Percentiles rank a stretch among this genome's conserved stretches.
Conservation (phyloP, 352 stramenopile species). For the Globisporangium paroecandrum region DNA sequence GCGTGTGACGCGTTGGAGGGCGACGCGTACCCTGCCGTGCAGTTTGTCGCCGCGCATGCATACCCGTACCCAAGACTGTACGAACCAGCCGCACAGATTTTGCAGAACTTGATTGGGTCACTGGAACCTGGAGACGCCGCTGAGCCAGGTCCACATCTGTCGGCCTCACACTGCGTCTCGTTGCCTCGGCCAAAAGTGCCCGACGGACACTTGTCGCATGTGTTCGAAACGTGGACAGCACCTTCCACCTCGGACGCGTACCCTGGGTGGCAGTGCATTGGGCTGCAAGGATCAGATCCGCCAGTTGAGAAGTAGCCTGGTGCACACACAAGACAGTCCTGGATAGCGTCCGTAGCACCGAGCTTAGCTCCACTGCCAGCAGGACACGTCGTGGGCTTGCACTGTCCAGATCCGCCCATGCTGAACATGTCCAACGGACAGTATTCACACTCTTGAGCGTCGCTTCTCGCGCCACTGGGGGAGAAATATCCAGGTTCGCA, state of each 20-base stretch:
- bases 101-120: slow-evolving; percentile 29
- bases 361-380: slow-evolving; percentile 29
- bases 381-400: slow-evolving; percentile 33
- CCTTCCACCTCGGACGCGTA: slow-evolving; percentile 23
- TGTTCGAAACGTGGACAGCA: slow-evolving; percentile 20
- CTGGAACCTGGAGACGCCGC: slow-evolving; percentile 24
- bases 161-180: slow-evolving; percentile 29
- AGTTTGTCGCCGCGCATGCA: slow-evolving; percentile 27
- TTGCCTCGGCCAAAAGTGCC: slow-evolving; percentile 32
- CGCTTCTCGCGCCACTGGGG: slow-evolving; percentile 28
- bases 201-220: slow-evolving; percentile 27
- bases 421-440: slow-evolving; percentile 38
- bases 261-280: slow-evolving; percentile 29
- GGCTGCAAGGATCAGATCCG: slow-evolving; percentile 26
- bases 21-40: slow-evolving; percentile 22
- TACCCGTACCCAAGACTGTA: slow-evolving; percentile 31
- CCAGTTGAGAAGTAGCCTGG: slow-evolving; percentile 34
- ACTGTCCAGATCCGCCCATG: slow-evolving; percentile 30
- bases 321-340: slow-evolving; percentile 29
- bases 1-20: slow-evolving; percentile 28
- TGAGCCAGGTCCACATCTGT: slow-evolving; percentile 29
- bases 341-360: slow-evolving; percentile 21
- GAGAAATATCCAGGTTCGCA: slow-evolving; percentile 37
- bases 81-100: slow-evolving; percentile 28
- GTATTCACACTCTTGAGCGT: slow-evolving; percentile 25